These are phyloP conservation scores for Tuber aestivum DNA, from an alignment of 495 filamentous ascomycete genomes.

Conservation along the genomic window DNA sequence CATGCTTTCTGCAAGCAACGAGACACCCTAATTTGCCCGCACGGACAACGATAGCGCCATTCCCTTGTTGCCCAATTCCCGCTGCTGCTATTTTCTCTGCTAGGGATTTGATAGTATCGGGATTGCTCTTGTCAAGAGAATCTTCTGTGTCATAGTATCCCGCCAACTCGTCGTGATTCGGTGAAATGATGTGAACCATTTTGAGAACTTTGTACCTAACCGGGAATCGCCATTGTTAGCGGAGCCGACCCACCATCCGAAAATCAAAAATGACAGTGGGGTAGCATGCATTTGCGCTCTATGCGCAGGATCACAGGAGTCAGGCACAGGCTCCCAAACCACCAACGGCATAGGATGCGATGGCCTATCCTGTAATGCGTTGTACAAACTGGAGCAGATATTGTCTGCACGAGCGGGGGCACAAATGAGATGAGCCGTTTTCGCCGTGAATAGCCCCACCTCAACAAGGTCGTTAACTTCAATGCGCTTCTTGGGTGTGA, in stretches of 20 bases:
- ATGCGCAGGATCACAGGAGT: slow-evolving; percentile 65
- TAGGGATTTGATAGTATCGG: slow-evolving; percentile 46
- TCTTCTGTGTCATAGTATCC: slow-evolving; percentile 63
- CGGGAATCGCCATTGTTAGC: slow-evolving; percentile 44
- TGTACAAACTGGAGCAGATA: slow-evolving; percentile 42
- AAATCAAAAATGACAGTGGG: slow-evolving; percentile 45
- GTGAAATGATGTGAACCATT: slow-evolving; percentile 74
- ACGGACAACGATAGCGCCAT: slow-evolving; percentile 54
- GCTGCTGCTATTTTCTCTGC: slow-evolving; percentile 49
- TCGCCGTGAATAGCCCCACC: slow-evolving; percentile 58
- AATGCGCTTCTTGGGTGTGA: slow-evolving; percentile 77
- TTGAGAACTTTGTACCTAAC: slow-evolving; percentile 27
- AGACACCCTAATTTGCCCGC: slow-evolving; percentile 47
- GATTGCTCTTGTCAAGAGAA: slow-evolving; percentile 45
- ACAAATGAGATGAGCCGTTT: slow-evolving; percentile 84
- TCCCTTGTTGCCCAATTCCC: slow-evolving; percentile 44
- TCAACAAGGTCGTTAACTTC: slow-evolving; percentile 55
- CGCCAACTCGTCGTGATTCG: slow-evolving; percentile 80
- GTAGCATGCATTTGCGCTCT: slow-evolving; percentile 49
- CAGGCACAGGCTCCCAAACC: slow-evolving; percentile 94
- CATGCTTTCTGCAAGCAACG: slow-evolving; percentile 42
- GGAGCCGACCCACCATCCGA: no score
- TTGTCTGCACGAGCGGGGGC: slow-evolving; percentile 55
- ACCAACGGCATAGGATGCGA: slow-evolving; percentile 45
- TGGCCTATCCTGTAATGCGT: slow-evolving; percentile 10